phyloP scores from a whole-genome alignment of 495 filamentous ascomycete genomes.

The Tetracladium setigerum region DNA sequence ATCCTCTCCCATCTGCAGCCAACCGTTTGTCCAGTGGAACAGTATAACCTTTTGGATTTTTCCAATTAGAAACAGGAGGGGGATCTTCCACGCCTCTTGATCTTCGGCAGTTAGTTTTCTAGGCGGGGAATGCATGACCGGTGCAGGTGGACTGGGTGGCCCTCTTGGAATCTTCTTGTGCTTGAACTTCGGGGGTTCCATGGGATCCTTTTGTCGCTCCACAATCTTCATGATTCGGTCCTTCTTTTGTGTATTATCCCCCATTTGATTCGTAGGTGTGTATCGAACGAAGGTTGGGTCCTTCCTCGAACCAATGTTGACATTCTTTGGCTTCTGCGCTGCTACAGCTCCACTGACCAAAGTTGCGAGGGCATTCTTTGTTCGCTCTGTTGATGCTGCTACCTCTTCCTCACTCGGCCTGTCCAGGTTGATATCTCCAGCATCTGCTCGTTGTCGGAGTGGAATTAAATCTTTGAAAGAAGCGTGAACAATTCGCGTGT shows the following conservation, averaged over 20 bases:
- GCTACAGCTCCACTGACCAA: conserved; percentile 81
- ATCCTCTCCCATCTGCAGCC: conserved; percentile 86
- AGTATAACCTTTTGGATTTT: conserved; percentile 98
- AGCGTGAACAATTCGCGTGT: conserved; percentile 79
- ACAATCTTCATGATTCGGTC: conserved; percentile 99
- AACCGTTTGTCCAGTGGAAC: conserved; percentile 94
- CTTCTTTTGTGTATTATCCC: conserved; percentile 77
- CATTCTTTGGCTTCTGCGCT: conserved; percentile 92
- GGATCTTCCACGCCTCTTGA: conserved; percentile 94
- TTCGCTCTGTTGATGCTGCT: conserved; percentile 72
- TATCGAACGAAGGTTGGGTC: conserved; percentile 95
- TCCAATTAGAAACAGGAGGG: conserved; percentile 97
- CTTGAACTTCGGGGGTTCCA: conserved; percentile 98
- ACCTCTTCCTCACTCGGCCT: conserved; percentile 82
- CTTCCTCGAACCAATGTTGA: conserved; percentile 65
- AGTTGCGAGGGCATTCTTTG: conserved; percentile 71
- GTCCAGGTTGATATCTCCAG: conserved; percentile 86
- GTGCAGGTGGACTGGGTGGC: conserved; percentile 85
- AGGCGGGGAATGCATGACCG: conserved; percentile 92
- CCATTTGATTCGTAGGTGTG: conserved; percentile 95
- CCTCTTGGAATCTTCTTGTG: conserved; percentile 97
- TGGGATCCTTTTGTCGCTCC: conserved; percentile 86
- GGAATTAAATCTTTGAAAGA: conserved; percentile 97
- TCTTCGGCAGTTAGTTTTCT: conserved; percentile 94
- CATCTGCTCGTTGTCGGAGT: conserved; percentile 85